Percentiles rank a stretch among this genome's conserved stretches.
These are phyloP conservation scores for Dalbergia cochinchinensis DNA, from an alignment of 306 rosid species.

Conservation along the genomic window DNA sequence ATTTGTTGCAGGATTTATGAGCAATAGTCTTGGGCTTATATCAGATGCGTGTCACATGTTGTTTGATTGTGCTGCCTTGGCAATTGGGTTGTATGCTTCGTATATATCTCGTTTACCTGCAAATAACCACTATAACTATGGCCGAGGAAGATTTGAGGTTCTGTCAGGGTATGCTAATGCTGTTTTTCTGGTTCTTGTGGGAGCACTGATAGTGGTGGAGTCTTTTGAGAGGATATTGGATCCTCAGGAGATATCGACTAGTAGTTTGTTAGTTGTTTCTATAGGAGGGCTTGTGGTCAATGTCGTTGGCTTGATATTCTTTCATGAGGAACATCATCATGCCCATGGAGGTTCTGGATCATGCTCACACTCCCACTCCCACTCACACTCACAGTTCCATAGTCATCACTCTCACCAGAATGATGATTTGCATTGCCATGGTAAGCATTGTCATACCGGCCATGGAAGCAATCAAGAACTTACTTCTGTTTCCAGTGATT, in stretches of 20 bases:
- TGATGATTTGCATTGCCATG: constrained; percentile 51
- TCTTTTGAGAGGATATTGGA: constrained; percentile 94
- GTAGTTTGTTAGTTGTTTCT: constrained; percentile 79
- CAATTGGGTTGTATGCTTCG: constrained; percentile 93
- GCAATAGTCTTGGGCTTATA: constrained; percentile 93
- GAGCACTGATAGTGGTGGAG: constrained; percentile 88
- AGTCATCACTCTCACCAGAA: constrained; percentile 48
- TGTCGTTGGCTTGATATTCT: constrained; percentile 83
- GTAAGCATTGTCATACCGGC: constrained; percentile 46
- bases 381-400: constrained; percentile 49
- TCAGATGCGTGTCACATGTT: constrained; percentile 98
- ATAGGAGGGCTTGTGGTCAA: constrained; percentile 91
- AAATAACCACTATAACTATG: constrained; percentile 75
- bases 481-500: constrained; percentile 53
- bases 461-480: constrained; percentile 49
- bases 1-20: constrained; percentile 89
- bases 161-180: constrained; percentile 92
- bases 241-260: constrained; percentile 91
- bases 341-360: constrained; percentile 86
- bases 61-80: constrained; percentile 99
- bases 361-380: constrained; percentile 68
- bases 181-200: constrained; percentile 90
- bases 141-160: constrained; percentile 95
- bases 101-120: constrained; percentile 95
- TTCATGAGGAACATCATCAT: constrained; percentile 97